Percentiles rank a stretch among this genome's conserved stretches.
These are phyloP conservation scores for Microcera coccophila DNA, from an alignment of 2,329 filamentous ascomycete genomes.

Conservation along the genomic window DNA sequence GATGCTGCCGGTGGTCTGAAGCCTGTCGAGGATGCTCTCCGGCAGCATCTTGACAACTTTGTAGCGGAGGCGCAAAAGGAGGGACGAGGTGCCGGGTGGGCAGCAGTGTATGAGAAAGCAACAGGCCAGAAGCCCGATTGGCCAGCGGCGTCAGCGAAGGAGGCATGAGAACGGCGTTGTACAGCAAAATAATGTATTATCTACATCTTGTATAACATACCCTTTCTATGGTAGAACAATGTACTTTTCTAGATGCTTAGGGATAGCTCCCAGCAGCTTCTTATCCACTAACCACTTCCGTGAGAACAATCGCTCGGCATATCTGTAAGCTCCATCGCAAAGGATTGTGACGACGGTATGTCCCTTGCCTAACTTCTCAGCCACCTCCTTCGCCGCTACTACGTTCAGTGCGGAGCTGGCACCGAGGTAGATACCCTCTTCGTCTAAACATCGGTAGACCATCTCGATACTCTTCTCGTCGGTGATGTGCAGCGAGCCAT, in stretches of 20 bases:
- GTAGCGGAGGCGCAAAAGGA: slow-evolving; percentile 13
- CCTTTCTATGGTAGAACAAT: slow-evolving; percentile 74
- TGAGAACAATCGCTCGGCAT: slow-evolving; percentile 90
- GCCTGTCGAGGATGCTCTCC: slow-evolving; percentile 37
- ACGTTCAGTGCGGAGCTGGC: slow-evolving; percentile 94
- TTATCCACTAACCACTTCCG: slow-evolving; percentile 86
- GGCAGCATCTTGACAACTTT: slow-evolving; percentile 35
- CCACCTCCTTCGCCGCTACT: slow-evolving; percentile 89
- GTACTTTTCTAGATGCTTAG: slow-evolving; percentile 83
- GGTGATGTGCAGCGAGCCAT: slow-evolving; percentile 77
- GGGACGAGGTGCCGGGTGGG: slow-evolving; percentile 17
- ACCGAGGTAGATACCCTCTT: slow-evolving; percentile 92
- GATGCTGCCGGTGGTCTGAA: slow-evolving; percentile 31
- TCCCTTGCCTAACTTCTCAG: slow-evolving; percentile 81
- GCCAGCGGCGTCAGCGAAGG: slow-evolving; percentile 11
- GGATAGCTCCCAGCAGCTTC: slow-evolving; percentile 75
- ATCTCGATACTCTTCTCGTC: slow-evolving; percentile 96
- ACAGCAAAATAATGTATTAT: slow-evolving; percentile 23
- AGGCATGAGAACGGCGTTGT: slow-evolving; percentile 11
- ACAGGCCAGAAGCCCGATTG: slow-evolving; percentile 29
- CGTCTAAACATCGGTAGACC: slow-evolving; percentile 94
- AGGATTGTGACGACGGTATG: slow-evolving; percentile 91
- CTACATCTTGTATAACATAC: slow-evolving; percentile 26
- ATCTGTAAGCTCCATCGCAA: slow-evolving; percentile 95
- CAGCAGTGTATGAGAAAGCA: slow-evolving; percentile 23